Evolutionary conservation across 129 eudicot species (phyloP), one percentile per base, ranked within the genome.

Genomic region (Pittosporum tobira): DNA sequence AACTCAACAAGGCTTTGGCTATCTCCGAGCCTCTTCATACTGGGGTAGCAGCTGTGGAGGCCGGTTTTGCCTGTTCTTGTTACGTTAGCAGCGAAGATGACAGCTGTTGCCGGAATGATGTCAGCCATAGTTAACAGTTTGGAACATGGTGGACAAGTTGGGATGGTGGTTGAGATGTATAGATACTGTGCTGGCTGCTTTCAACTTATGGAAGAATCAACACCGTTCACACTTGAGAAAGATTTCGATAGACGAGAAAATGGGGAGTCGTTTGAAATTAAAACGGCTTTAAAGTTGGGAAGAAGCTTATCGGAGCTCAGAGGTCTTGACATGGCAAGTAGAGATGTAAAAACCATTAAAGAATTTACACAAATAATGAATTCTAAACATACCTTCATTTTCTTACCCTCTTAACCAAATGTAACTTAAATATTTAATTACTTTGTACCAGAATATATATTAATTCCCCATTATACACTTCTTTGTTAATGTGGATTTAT

Each of bases 131-230:
- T 59, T 0, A 59, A 59, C 4, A 37, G 13, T 23, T n/a, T 59
- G 31, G 34, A 58, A 49, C 63, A 58, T 15, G 63, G 63, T 22
- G 48, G 50, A 37, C 64, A 59, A 40, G 64, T 59, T 21, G 64
- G 64, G 47, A 59, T 59, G 64, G 36, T 59, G 10, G 38, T 59
- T 40, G 64, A 59, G 47, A 59, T 59, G 50, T 59, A 59, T 9
- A 59, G 64, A n/a, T 37, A 24, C 18, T 59, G 49, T 59, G 64
- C 30, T 13, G 50, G 64, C 2, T 59, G 21, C 28, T 42, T 59
- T 23, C 16, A 20, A 13, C 36, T 13, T 7, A 21, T 40, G 47
- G 64, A 59, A 59, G 64, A 40, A 42, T 11, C 9, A 13, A 40
- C 26, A 6, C 27, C 22, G 20, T 14, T 1, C 13, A 23, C 50